Evolutionary conservation across 345 rosid genomes (phyloP).

Genomic region (Linum tenue): DNA sequence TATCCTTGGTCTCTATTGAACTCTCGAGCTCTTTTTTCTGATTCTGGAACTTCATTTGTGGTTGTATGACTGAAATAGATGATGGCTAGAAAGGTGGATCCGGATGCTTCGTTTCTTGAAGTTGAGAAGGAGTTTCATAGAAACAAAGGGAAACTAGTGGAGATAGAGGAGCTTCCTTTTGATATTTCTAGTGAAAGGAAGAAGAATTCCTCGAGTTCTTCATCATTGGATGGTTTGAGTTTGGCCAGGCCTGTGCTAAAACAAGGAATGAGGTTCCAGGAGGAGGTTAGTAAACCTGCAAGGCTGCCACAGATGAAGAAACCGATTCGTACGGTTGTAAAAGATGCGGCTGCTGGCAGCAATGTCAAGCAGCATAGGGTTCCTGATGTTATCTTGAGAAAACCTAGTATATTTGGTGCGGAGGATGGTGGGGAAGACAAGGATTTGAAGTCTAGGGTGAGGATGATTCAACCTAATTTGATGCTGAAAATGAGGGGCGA

Average conservation of each 20-base stretch:
- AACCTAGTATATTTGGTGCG: conserved; percentile 42
- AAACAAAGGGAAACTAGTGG: conserved; percentile 58
- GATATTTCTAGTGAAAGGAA: conserved; percentile 45
- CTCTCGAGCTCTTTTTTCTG: neutral
- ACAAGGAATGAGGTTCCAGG: conserved; percentile 50
- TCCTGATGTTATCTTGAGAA: conserved; percentile 83
- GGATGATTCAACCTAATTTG: conserved; percentile 49
- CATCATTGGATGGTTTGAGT: conserved; percentile 41
- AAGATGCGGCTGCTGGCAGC: conserved; percentile 23
- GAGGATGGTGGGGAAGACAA: conserved; percentile 45
- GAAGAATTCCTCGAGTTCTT: conserved; percentile 6
- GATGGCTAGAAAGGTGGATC: conserved; percentile 62
- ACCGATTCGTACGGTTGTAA: conserved; percentile 31
- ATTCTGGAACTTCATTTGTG: neutral
- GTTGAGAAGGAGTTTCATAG: conserved; percentile 70
- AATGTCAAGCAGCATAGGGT: conserved; percentile 28
- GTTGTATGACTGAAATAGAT: conserved; percentile 30
- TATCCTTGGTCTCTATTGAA: neutral
- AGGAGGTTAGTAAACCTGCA: conserved; percentile 25
- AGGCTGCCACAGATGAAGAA: conserved; percentile 23
- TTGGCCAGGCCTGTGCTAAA: conserved; percentile 70
- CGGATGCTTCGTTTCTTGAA: conserved; percentile 64
- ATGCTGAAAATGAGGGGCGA: conserved; percentile 52
- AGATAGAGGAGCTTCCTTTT: conserved; percentile 56
- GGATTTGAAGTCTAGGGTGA: conserved; percentile 39